A percentile compares a stretch with the other conserved stretches of the same genome.
Evolutionary conservation across 2,329 filamentous ascomycete genomes (phyloP).

Genomic region (Amylocarpus encephaloides): DNA sequence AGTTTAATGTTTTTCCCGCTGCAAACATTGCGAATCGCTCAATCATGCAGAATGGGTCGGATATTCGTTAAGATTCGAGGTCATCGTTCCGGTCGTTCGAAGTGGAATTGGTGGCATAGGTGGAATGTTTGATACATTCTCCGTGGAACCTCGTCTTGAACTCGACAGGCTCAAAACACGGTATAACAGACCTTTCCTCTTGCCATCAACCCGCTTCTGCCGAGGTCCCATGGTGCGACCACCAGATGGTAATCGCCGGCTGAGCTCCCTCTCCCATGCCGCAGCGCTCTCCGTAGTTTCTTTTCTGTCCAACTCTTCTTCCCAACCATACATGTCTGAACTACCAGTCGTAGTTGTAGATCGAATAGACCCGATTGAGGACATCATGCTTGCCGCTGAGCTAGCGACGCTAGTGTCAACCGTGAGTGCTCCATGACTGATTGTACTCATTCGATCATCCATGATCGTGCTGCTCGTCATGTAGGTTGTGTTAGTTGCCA

Average conservation of each 20-base stretch:
- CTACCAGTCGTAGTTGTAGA: conserved; percentile 29
- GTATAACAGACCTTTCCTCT: conserved; percentile 26
- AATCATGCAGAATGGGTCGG: background rate
- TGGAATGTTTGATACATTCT: background rate
- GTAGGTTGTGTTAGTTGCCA: conserved; percentile 22
- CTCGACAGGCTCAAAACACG: conserved; percentile 24
- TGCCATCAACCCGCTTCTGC: conserved; percentile 18
- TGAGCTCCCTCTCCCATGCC: conserved; percentile 18
- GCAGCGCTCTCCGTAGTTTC: conserved; percentile 19
- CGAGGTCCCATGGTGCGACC: conserved; percentile 19
- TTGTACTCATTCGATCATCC: conserved; percentile 15
- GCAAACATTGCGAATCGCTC: background rate
- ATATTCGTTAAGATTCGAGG: background rate
- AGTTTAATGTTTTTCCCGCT: background rate
- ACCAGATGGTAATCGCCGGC: conserved; percentile 18
- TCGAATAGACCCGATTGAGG: conserved; percentile 29
- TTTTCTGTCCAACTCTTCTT: conserved; percentile 40
- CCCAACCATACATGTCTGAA: conserved; percentile 48
- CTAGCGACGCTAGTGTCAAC: conserved; percentile 27
- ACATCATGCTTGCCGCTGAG: conserved; percentile 31
- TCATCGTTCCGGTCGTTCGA: too few relatives aligned
- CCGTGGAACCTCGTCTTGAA: conserved; percentile 1
- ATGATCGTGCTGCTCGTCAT: conserved; percentile 17
- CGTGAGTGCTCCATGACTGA: conserved; percentile 16
- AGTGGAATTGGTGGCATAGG: background rate